A percentile compares a stretch with the other conserved stretches of the same genome.
phyloP scores from a whole-genome alignment of 2,329 filamentous ascomycete genomes.

The Cordyceps pruinosa region DNA sequence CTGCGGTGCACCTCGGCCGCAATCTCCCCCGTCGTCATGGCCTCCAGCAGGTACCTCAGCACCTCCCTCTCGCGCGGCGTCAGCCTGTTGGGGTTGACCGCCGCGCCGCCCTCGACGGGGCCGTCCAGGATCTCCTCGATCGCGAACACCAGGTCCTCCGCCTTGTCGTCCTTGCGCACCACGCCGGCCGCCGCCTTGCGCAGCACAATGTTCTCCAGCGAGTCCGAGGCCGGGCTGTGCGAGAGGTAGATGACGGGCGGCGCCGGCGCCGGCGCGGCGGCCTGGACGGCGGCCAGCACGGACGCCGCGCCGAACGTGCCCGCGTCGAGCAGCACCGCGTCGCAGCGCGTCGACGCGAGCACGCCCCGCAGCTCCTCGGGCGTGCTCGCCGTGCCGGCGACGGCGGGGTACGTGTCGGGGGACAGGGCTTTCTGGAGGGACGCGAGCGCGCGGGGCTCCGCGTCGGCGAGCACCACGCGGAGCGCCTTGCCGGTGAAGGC shows the following conservation, averaged over 20 bases:
- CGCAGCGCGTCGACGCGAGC: background rate
- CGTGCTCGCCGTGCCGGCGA: background rate
- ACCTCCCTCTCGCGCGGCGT: background rate
- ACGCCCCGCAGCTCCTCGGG: background rate
- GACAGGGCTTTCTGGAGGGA: background rate
- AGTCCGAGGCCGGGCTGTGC: background rate
- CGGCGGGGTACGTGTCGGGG: background rate
- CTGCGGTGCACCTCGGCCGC: conserved; percentile 1
- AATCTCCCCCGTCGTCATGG: conserved; percentile 6
- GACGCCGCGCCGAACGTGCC: background rate
- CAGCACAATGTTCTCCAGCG: conserved; percentile 1
- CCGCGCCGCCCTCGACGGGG: background rate
- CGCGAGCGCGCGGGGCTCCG: background rate
- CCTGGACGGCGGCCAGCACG: background rate
- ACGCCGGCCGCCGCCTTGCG: background rate
- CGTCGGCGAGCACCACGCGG: conserved; percentile 3
- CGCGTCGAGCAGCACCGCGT: conserved; percentile 1
- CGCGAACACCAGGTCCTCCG: background rate
- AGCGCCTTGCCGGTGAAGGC: background rate
- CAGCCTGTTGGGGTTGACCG: background rate
- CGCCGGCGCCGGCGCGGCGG: background rate
- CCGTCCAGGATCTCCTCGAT: conserved; percentile 4
- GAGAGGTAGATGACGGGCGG: conserved; percentile 2
- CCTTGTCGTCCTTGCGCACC: background rate
- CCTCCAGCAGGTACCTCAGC: background rate